phyloP scores from a whole-genome alignment of 768 basidiomycete genomes.

The Boletus tylopilopsis region DNA sequence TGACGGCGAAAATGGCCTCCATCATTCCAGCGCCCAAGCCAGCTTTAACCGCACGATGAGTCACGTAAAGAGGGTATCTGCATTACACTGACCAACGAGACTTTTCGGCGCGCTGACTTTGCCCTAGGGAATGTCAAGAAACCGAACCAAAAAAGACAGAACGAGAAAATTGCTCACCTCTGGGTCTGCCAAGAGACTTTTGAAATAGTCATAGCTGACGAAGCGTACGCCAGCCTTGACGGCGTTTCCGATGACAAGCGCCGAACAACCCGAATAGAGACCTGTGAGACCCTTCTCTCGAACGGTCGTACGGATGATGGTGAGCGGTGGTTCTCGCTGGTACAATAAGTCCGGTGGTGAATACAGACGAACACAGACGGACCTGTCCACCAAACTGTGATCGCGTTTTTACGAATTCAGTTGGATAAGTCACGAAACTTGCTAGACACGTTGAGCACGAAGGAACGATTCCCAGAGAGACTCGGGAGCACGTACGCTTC shows the following conservation, averaged over 20 bases:
- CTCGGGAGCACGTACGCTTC: constrained; percentile 67
- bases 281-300: constrained; percentile 73
- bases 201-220: constrained; percentile 92
- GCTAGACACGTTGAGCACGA: constrained; percentile 34
- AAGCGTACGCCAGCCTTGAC: constrained; percentile 96
- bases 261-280: constrained; percentile 90
- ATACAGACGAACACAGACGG: constrained; percentile 3
- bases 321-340: constrained; percentile 65
- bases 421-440: constrained; percentile 84
- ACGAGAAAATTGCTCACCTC: constrained; percentile 53
- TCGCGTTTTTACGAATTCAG: constrained; percentile 91
- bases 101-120: constrained; percentile 86
- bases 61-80: background rate
- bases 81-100: constrained; percentile 56
- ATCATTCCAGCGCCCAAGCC: constrained; percentile 86
- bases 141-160: background rate
- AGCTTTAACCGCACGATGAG: constrained; percentile 39
- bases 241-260: constrained; percentile 88
- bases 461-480: background rate
- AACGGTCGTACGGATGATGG: constrained; percentile 73
- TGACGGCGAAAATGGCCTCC: constrained; percentile 93
- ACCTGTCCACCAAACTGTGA: constrained; percentile 87
- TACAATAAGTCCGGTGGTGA: background rate
- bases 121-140: constrained; percentile 51
- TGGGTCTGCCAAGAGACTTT: constrained; percentile 73